phyloP scores from a whole-genome alignment of 2,329 filamentous ascomycete species.

The Chaetoscypha palmicola region DNA sequence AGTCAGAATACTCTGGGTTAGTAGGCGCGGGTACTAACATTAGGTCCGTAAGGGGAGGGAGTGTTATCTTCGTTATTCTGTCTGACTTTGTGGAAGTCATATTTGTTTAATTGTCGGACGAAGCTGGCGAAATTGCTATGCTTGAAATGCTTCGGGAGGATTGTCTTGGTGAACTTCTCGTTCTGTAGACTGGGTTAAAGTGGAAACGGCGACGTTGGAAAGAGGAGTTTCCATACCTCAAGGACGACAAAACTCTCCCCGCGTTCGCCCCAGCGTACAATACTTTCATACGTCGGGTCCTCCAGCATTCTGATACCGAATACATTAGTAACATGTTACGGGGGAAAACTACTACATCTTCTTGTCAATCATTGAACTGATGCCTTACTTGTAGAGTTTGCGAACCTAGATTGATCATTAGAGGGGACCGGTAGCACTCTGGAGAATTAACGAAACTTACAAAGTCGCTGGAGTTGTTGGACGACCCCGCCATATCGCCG shows the following conservation, averaged over 20 bases:
- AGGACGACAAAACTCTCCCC: slow-evolving; percentile 95
- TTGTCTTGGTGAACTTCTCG: slow-evolving; percentile 95
- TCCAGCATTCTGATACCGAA: slow-evolving; percentile 74
- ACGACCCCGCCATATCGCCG: slow-evolving; percentile 30
- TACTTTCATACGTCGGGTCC: slow-evolving; percentile 83
- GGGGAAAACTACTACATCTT: no score
- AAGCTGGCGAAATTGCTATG: slow-evolving; percentile 98
- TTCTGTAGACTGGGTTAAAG: no score
- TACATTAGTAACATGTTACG: slow-evolving; percentile 20
- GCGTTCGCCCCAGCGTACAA: slow-evolving; percentile 92
- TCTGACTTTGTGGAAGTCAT: slow-evolving; percentile 97
- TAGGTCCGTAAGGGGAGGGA: slow-evolving; percentile 72
- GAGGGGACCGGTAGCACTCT: slow-evolving; percentile 1
- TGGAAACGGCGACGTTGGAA: no score
- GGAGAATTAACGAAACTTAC: slow-evolving; percentile 48
- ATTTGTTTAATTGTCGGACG: slow-evolving; percentile 92
- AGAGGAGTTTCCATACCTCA: slow-evolving; percentile 75
- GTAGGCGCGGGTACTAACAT: slow-evolving; percentile 44
- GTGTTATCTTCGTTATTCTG: slow-evolving; percentile 83
- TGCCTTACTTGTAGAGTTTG: slow-evolving; percentile 88
- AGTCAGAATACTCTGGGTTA: slow-evolving; percentile 3
- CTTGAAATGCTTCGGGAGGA: slow-evolving; percentile 97
- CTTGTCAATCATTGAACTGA: no score
- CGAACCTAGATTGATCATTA: slow-evolving; percentile 60
- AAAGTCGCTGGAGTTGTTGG: slow-evolving; percentile 92